Percentiles rank a stretch among this genome's conserved stretches.
phyloP scores from a whole-genome alignment of 1,284 basidiomycete genomes.

The Laetiporus sulphureus region DNA sequence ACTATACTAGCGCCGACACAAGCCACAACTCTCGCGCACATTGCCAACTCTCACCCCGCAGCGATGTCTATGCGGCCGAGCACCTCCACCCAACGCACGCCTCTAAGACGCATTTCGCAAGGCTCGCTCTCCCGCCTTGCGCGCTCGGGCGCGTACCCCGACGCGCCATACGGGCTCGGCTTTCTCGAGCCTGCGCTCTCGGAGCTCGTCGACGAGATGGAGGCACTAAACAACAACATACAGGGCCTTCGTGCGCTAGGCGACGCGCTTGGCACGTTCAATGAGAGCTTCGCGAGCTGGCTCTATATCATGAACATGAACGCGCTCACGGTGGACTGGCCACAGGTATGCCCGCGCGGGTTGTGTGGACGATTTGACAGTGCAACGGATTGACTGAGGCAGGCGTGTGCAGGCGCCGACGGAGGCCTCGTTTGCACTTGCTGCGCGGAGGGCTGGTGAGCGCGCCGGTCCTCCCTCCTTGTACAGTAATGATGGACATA shows the following conservation, averaged over 20 bases:
- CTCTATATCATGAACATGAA: conserved; percentile 94
- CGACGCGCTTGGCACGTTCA: conserved; percentile 78
- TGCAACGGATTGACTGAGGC: neutral
- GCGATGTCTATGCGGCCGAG: too few relatives aligned
- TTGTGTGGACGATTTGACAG: neutral
- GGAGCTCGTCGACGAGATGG: conserved; percentile 85
- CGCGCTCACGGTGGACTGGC: conserved; percentile 88
- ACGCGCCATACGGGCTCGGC: conserved; percentile 78
- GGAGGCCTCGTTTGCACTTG: conserved; percentile 53
- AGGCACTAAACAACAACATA: conserved; percentile 71
- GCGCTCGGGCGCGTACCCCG: conserved; percentile 59
- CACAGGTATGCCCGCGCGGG: conserved; percentile 48
- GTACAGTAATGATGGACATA: neutral
- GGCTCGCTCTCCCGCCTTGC: conserved; percentile 84
- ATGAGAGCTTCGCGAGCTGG: conserved; percentile 90
- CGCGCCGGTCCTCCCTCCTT: conserved; percentile 8
- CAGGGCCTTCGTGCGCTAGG: conserved; percentile 68
- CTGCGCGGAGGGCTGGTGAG: conserved; percentile 56
- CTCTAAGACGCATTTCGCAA: conserved; percentile 85
- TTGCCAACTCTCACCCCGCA: too few relatives aligned
- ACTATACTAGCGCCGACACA: too few relatives aligned
- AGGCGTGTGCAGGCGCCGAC: conserved; percentile 46
- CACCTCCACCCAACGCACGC: conserved; percentile 61
- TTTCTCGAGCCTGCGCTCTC: conserved; percentile 82
- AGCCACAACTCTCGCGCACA: too few relatives aligned